Conservation (phyloP, 495 filamentous ascomycete genomes). For the Trichoderma gamsii region DNA sequence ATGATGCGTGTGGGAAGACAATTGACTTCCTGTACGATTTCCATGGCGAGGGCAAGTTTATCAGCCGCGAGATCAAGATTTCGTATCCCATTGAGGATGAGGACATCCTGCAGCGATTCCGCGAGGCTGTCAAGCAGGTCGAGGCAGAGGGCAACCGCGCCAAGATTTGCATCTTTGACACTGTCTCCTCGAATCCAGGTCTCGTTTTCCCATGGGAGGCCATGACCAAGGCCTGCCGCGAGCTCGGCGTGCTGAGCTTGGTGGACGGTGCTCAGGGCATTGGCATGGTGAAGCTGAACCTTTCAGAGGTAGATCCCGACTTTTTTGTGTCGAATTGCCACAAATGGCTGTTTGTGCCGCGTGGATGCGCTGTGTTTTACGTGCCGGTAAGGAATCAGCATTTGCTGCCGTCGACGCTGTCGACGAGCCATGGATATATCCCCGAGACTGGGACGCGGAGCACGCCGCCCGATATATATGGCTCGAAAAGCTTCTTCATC, state of each 20-base stretch:
- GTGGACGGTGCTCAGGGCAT: constrained; percentile 82
- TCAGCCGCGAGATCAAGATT: constrained; percentile 32
- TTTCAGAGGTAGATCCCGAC: constrained; percentile 61
- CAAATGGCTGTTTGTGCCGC: constrained; percentile 88
- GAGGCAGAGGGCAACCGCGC: constrained; percentile 40
- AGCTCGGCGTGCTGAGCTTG: constrained; percentile 53
- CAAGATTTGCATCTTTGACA: constrained; percentile 69
- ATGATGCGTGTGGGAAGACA: constrained; percentile 66
- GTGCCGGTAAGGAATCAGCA: constrained; percentile 67
- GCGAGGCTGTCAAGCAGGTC: constrained; percentile 38
- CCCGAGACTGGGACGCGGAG: constrained; percentile 33
- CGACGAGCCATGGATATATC: constrained; percentile 61
- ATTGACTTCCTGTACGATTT: constrained; percentile 64
- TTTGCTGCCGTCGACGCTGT: constrained; percentile 66
- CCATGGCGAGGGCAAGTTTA: constrained; percentile 25
- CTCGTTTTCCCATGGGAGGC: constrained; percentile 71
- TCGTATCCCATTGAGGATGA: constrained; percentile 56
- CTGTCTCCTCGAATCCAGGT: constrained; percentile 68
- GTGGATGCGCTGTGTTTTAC: constrained; percentile 73
- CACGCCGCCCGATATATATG: constrained; percentile 29
- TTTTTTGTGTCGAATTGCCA: constrained; percentile 82
- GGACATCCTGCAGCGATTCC: constrained; percentile 50
- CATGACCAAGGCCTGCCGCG: constrained; percentile 55
- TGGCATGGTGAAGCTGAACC: constrained; percentile 66
- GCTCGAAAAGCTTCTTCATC: constrained; percentile 53